Percentiles rank a stretch among this genome's conserved stretches.
Conservation (phyloP, 164 flowering plant species). For the Paratinospora sagittata region DNA sequence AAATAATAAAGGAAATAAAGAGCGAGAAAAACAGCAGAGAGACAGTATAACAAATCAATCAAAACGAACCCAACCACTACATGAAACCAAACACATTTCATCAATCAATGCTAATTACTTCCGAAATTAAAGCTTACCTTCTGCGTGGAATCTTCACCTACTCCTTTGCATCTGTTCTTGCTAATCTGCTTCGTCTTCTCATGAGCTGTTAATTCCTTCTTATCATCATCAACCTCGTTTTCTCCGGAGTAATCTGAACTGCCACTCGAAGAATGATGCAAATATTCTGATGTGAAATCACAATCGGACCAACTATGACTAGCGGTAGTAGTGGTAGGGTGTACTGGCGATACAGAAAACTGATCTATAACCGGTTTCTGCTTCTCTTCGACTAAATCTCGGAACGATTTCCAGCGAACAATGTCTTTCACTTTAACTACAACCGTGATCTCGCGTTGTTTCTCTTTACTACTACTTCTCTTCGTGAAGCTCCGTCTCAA, state of each 20-base stretch:
- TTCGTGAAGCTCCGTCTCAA: slow-evolving; percentile 40
- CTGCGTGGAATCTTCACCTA: slow-evolving; percentile 32
- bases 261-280: slow-evolving; percentile 25
- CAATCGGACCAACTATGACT: slow-evolving; percentile 38
- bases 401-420: slow-evolving; percentile 44
- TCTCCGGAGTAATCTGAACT: slow-evolving; percentile 26
- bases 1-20: too few species aligned
- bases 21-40: too few species aligned
- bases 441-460: slow-evolving; percentile 12
- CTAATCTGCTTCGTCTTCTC: slow-evolving; percentile 14
- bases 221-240: slow-evolving; percentile 28
- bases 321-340: slow-evolving; percentile 16
- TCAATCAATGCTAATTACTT: slow-evolving; percentile 1
- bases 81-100: slow-evolving; percentile 6
- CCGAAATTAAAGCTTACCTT: slow-evolving; percentile 19
- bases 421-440: slow-evolving; percentile 31
- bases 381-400: slow-evolving; percentile 28
- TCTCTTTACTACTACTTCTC: slow-evolving; percentile 10
- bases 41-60: not conserved
- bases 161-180: slow-evolving; percentile 17
- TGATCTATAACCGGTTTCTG: slow-evolving; percentile 24
- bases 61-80: slow-evolving; percentile 14
- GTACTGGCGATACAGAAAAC: slow-evolving; percentile 14
- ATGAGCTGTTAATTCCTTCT: slow-evolving; percentile 14
- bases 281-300: slow-evolving; percentile 29